Evolutionary conservation across 164 flowering plant species (phyloP), one percentile per base, ranked within the genome.

Genomic region (Buxus sempervirens): DNA sequence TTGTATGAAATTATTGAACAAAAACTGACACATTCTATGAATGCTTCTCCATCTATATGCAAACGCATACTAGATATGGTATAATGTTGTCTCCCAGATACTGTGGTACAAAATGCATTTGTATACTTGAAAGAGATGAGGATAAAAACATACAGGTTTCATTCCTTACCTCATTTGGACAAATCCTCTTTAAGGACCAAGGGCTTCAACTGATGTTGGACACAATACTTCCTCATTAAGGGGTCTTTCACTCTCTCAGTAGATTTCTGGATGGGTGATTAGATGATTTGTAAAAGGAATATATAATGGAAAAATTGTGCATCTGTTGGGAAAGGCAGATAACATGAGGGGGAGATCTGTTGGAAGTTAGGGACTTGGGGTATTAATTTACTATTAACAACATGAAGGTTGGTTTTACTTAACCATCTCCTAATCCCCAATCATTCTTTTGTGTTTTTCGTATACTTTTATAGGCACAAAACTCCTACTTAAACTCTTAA

Each of bases 361-460:
- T 87, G 77, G 70, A 77, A 75, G 70, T 79, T 86, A 78, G 95
- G 90, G 77, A 76, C 66, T 58, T 63, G 59, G 75, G 38, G 42
- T 54, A 64, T n/a, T 74, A 71, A 28, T 73, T 74, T 58, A 76
- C 56, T 36, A 32, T 24, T 74, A 55, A n/a, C 41, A 55, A 58
- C 66, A 6, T 8, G 7, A 24, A 32, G 65, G 75, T 81, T 79
- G 72, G 80, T 80, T 59, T 70, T 71, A 88, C 96, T 90, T 85
- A 90, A 83, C 76, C 81, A 67, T 75, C 85, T 83, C 88, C 93
- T 90, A 88, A 79, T 77, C 65, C 62, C 65, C 57, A 69, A 72
- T 81, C 84, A 83, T 81, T 81, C 76, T 70, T 80, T 82, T 65
- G 67, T 67, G 64, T 64, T 68, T 57, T 38, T 58, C n/a, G 24